phyloP scores from a whole-genome alignment of 345 rosid genomes.

The Brassica incana region DNA sequence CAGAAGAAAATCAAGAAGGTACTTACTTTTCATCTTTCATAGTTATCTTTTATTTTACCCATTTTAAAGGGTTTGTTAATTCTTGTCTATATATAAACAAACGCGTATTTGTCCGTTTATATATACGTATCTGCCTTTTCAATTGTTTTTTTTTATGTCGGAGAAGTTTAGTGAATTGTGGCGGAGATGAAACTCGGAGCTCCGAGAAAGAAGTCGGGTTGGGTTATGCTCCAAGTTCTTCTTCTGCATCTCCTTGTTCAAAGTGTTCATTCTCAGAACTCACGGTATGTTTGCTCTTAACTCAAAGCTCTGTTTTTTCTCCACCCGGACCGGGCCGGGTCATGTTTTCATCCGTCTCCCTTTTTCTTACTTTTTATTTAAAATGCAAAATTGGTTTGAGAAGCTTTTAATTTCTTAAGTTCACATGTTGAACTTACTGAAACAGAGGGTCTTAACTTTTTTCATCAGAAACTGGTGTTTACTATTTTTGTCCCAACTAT shows the following conservation, averaged over 20 bases:
- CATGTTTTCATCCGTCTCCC: not conserved
- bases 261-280: constrained; percentile 31
- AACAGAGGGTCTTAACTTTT: constrained; percentile 23
- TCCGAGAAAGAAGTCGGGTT: constrained; percentile 17
- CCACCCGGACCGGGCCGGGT: constrained; percentile 13
- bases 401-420: constrained; percentile 6
- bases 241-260: constrained; percentile 26
- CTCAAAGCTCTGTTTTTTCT: constrained; percentile 25
- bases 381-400: constrained; percentile 3
- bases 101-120: not conserved
- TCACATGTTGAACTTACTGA: constrained; percentile 40
- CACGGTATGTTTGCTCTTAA: constrained; percentile 31
- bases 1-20: constrained; percentile 30
- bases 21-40: not conserved
- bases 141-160: constrained; percentile 8
- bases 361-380: not conserved
- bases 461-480: constrained; percentile 22
- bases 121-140: not conserved
- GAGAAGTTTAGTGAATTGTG: constrained; percentile 27
- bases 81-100: constrained; percentile 3
- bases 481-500: not conserved
- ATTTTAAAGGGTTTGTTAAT: not conserved
- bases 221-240: constrained; percentile 22
- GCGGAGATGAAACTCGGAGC: constrained; percentile 32
- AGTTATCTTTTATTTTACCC: not conserved